A percentile compares a stretch with the other conserved stretches of the same genome.
These are phyloP conservation scores for Fimicolochytrium jonesii DNA, from an alignment of 192 early-diverging fungal genomes.

Conservation along the genomic window DNA sequence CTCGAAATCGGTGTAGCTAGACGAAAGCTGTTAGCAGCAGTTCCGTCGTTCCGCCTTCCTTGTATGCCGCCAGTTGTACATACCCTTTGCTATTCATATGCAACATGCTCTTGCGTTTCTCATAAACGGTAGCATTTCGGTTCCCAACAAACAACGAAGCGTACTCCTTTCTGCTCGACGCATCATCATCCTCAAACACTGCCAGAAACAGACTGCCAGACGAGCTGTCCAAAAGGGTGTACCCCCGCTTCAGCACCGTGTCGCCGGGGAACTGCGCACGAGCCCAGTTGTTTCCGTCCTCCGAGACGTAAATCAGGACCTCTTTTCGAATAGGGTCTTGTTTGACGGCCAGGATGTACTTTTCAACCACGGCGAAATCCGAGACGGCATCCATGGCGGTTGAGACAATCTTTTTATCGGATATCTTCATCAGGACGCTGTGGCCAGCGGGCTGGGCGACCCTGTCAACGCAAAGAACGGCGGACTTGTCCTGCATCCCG, in stretches of 20 bases:
- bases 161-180: constrained; percentile 45
- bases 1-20: constrained; percentile 81
- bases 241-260: constrained; percentile 59
- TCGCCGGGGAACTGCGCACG: constrained; percentile 78
- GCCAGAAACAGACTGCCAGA: constrained; percentile 78
- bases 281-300: constrained; percentile 68
- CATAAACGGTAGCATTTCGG: constrained; percentile 72
- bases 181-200: constrained; percentile 48
- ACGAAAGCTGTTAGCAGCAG: no score
- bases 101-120: constrained; percentile 49
- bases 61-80: no score
- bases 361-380: constrained; percentile 54
- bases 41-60: no score
- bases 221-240: constrained; percentile 81
- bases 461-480: constrained; percentile 69
- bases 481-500: constrained; percentile 50
- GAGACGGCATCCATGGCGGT: constrained; percentile 4
- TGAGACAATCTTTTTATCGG: background rate
- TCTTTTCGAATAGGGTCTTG: constrained; percentile 26
- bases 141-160: constrained; percentile 86
- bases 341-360: constrained; percentile 80
- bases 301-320: constrained; percentile 66
- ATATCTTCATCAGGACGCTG: constrained; percentile 8
- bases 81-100: constrained; percentile 80
- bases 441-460: constrained; percentile 58